Conservation (phyloP, 305 asterid genomes). For the Fraxinus baroniana region DNA sequence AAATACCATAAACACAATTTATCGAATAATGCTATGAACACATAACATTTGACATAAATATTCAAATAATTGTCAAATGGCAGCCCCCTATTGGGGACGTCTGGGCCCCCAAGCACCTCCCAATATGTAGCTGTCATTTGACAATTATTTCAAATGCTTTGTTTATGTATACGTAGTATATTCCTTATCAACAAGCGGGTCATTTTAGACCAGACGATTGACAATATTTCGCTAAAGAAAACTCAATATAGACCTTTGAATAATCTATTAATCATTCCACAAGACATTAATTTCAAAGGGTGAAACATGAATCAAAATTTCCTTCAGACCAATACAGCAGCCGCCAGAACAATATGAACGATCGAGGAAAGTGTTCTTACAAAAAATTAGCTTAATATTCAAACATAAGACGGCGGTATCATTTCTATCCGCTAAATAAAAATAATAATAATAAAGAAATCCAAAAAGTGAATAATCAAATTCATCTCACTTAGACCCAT, state of each 20-base stretch:
- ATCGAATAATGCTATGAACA: no score
- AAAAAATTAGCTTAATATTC: not conserved
- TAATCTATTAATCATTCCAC: not conserved
- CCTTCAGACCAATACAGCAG: not conserved
- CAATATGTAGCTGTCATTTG: no score
- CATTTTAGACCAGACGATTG: no score
- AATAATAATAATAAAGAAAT: not conserved
- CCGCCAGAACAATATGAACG: not conserved
- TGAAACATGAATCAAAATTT: not conserved
- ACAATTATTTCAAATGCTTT: no score
- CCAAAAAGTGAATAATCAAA: not conserved
- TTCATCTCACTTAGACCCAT: not conserved
- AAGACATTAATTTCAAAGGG: not conserved
- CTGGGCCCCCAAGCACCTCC: no score
- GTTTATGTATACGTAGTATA: no score
- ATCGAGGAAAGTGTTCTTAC: not conserved
- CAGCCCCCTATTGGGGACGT: no score
- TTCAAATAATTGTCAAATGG: no score
- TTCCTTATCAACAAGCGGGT: no score
- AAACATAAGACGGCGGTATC: not conserved
- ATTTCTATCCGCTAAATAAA: not conserved
- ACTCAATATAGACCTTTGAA: not conserved
- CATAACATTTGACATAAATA: no score
- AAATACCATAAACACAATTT: no score
- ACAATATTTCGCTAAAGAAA: not conserved